Conservation (phyloP, 805 yeast species). For the Sungouiella thailandica region DNA sequence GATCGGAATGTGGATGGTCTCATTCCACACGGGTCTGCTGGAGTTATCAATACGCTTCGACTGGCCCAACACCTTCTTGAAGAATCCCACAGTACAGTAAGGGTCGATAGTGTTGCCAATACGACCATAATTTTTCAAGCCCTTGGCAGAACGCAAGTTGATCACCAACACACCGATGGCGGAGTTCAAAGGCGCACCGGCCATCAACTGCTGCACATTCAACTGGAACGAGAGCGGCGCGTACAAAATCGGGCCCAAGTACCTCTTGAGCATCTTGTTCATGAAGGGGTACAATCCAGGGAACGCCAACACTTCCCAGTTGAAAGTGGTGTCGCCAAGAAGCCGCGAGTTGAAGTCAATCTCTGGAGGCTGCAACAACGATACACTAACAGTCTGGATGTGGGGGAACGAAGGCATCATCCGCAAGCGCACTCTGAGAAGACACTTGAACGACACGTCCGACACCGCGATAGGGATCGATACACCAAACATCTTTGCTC, state of each 20-base stretch:
- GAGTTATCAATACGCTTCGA: conserved; percentile 69
- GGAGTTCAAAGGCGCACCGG: conserved; percentile 73
- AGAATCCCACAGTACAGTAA: conserved; percentile 68
- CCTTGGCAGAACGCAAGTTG: conserved; percentile 60
- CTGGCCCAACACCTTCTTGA: conserved; percentile 54
- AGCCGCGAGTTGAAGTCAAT: conserved; percentile 74
- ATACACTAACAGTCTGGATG: conserved; percentile 81
- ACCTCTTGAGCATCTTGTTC: conserved; percentile 79
- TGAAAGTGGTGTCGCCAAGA: conserved; percentile 79
- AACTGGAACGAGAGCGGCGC: conserved; percentile 90
- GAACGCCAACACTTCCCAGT: conserved; percentile 79
- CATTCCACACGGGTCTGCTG: conserved; percentile 76
- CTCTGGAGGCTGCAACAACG: conserved; percentile 80
- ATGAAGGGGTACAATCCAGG: conserved; percentile 86
- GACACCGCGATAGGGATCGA: conserved; percentile 76
- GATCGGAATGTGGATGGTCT: conserved; percentile 66
- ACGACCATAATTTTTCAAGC: conserved; percentile 63
- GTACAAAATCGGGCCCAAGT: conserved; percentile 82
- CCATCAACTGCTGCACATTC: conserved; percentile 83
- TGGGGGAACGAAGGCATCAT: conserved; percentile 92
- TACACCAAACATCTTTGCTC: conserved; percentile 77
- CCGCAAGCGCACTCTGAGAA: conserved; percentile 76
- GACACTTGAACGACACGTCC: conserved; percentile 70
- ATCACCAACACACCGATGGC: conserved; percentile 84
- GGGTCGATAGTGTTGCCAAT: conserved; percentile 86